These are phyloP conservation scores for Solanum corneliomulleri DNA, from an alignment of 257 asterid genomes.

Conservation along the genomic window DNA sequence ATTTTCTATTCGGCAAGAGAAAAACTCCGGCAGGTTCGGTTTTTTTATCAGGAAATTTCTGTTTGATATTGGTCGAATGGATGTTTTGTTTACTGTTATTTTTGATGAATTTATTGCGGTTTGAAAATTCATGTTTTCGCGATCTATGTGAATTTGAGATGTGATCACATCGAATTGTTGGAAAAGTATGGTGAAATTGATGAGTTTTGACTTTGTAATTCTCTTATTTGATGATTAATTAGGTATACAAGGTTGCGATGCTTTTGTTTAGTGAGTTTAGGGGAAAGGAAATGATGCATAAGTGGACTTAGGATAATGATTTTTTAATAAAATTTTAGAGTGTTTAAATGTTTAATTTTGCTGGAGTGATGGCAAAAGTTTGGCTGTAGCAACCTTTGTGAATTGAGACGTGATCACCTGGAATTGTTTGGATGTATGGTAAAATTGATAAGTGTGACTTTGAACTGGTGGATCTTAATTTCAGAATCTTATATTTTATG, in stretches of 20 bases:
- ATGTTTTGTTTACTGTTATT: not conserved
- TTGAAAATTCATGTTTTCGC: not conserved
- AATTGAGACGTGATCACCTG: not conserved
- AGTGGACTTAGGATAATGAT: not conserved
- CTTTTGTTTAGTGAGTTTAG: not conserved
- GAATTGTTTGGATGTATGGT: not conserved
- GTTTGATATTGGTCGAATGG: not conserved
- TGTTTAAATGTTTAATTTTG: too few relatives aligned
- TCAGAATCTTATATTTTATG: not conserved
- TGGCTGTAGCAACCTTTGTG: too few relatives aligned
- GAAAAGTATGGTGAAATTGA: not conserved
- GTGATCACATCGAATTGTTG: not conserved
- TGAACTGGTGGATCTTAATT: not conserved
- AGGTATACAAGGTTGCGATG: not conserved
- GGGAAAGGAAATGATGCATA: not conserved
- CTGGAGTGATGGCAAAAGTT: too few relatives aligned
- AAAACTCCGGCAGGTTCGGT: constrained; percentile 85
- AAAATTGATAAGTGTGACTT: not conserved
- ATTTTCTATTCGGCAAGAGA: constrained; percentile 82
- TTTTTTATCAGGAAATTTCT: not conserved
- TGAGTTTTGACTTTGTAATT: not conserved
- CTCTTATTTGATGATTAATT: not conserved
- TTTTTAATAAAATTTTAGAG: too few relatives aligned
- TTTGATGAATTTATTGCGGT: not conserved
- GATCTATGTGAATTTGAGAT: not conserved